Base-by-base conservation (phyloP, 768 basidiomycete genomes). In the Leccinum rimulosum region DNA sequence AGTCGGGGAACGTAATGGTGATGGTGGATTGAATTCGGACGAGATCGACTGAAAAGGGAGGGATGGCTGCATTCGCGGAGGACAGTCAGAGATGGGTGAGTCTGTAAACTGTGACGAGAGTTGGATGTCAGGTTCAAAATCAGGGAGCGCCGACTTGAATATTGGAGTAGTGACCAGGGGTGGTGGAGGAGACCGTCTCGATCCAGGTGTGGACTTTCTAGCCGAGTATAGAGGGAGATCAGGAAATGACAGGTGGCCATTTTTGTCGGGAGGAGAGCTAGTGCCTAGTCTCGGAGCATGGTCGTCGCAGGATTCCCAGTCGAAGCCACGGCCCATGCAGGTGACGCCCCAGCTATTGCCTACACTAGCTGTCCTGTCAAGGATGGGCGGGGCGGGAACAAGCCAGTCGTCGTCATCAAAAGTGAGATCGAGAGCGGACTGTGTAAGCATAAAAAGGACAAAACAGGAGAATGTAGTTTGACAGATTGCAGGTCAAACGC, bases 331-430 rank as follows among this genome's bases (percentile, higher is more conserved):
- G 11, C 91, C 91, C 50, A 93, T 87, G 38, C 84, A 90, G 19
- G 91, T 93, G 61, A 93, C 90, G 7, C 87, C 88, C 89, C 89
- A 93, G 73, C 89, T 91, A 61, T 84, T 84, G 33, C 86, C 84
- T 55, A 88, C 84, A 59, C 86, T 88, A 43, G 88, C 80, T 7
- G 86, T 76, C 59, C 82, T 78, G 73, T 86, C 84, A 19, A 87
- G 78, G 30, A 79, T 73, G 4, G 80, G 71, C 31, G 80, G 77
- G 38, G 78, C 75, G 45, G 83, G 77, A 28, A 80, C 66, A 60
- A 80, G 78, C 89, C 88, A 89, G 66, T 86, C 88, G 63, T 87
- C 85, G 61, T 84, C 86, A 68, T 88, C 88, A 72, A 86, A 87
- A 56, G 79, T 73, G 67, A 86, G 73, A 69, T 87, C 85, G 64